Evolutionary conservation across 2,329 filamentous ascomycete genomes (phyloP), one percentile per base, ranked within the genome.

Genomic region (Paraconiothyrium brasiliense): DNA sequence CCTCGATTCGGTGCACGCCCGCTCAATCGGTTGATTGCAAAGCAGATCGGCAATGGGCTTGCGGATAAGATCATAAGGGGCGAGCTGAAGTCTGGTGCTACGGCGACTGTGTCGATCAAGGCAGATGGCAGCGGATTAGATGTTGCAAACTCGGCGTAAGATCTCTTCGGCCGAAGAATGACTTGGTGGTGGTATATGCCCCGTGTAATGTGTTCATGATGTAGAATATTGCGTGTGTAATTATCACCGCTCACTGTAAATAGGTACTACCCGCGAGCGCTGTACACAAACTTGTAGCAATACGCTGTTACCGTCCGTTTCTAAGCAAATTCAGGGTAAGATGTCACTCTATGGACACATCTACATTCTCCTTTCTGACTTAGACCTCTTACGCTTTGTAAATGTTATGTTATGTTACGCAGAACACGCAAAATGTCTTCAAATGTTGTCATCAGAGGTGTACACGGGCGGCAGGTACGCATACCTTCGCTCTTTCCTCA

Each of bases 51-150:
- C 62, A 97, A 97, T 77, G 85, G 88, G 3, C 84, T 98, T 43
- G 95, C 95, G 0, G 94, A 97, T 74, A 91, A 90, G 82, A 96
- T 99, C 71, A 98, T 98, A 70, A 85, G 91, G 58, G 95, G 95
- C 22, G 83, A 93, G 78, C 80, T 98, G 62, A 91, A 89, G 78
- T 87, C 84, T 60, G 93, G 93, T 0, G 89, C 97, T 71, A 86
- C 81, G 2, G 94, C 91, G 4, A 85, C 84, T 61, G 91, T 97
- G 13, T 82, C 81, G 52, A 84, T 97, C 60, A 90, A 87, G 57
- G 85, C 87, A 13, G 87, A 73, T 39, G 63, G 62, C 1, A 67
- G 63, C 39, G 76, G 75, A 7, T 70, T 79, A 6, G 48, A 50
- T 27, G 68, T 76, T n/a, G 46, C 58, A 50, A 60, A 20, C 11